Evolutionary conservation across 257 asterid genomes (phyloP), one percentile per base, ranked within the genome.

Genomic region (Eustoma russellianum): DNA sequence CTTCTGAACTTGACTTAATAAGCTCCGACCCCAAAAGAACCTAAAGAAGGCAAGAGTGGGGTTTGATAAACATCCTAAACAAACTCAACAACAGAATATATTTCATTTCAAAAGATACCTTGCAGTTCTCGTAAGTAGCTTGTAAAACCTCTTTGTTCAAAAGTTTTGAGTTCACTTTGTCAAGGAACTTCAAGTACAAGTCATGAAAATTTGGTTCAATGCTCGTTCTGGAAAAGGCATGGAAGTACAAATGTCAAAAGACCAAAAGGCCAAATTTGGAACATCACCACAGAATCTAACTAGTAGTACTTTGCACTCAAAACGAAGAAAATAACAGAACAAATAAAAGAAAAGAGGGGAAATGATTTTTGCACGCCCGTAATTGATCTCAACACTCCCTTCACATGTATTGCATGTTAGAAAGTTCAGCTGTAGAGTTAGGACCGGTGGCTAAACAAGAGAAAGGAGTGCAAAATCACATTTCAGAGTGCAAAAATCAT

Each of bases 61-160:
- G 43, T 48, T 67, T 33, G 45, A 60, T 1, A 34, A 45, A 47
- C 48, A 46, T 9, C 59, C 66, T 65, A 47, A 38, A 16, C 38
- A 10, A 18, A 17, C 17, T 28, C 13, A 48, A 40, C 43, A 35
- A 41, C n/a, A 35, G 10, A n/a, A 33, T 14, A 1, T 8, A 33
- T 46, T 15, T 30, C 33, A 16, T 55, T 16, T 57, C 14, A 11
- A 47, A 14, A 13, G 64, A 62, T 55, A 91, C 98, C 97, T 88
- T 92, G 97, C 99, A 92, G 78, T 92, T 92, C 75, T 92, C 97
- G 48, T 92, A 92, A 28, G 94, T 92, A 43, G 94, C 91, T 78
- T 73, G 83, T 61, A 81, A 69, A 61, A 85, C 75, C 80, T 85
- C 94, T 58, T 69, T 81, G 82, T 58, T 79, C 79, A 92, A 70